Conservation (phyloP, 306 rosid species). For the Vigna mungo region DNA sequence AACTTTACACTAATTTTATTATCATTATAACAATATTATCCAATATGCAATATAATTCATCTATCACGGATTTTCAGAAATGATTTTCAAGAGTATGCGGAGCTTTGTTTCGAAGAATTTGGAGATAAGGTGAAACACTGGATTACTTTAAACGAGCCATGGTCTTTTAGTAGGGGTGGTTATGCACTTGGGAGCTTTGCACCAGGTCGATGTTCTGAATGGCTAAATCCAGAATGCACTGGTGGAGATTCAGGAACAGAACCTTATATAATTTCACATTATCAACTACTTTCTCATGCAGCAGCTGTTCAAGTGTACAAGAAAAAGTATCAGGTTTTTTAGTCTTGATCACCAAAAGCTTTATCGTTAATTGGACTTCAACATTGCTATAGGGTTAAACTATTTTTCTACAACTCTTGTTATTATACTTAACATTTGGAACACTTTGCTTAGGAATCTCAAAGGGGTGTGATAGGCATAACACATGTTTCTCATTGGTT, state of each 20-base stretch:
- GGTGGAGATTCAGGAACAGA: constrained; percentile 63
- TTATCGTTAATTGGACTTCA: too few species aligned
- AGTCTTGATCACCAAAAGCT: too few species aligned
- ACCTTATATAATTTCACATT: constrained; percentile 66
- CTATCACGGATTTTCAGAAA: constrained; percentile 27
- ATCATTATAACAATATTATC: too few species aligned
- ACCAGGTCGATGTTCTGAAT: constrained; percentile 60
- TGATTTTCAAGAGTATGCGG: constrained; percentile 59
- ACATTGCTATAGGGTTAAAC: too few species aligned
- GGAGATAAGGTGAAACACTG: constrained; percentile 72
- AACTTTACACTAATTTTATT: too few species aligned
- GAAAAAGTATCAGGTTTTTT: constrained; percentile 47
- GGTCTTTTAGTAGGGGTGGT: constrained; percentile 27
- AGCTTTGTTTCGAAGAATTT: constrained; percentile 62
- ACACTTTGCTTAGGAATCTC: constrained; percentile 45
- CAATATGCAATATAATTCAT: too few species aligned
- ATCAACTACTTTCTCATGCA: constrained; percentile 71
- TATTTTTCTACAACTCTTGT: too few species aligned
- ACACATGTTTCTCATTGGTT: constrained; percentile 53
- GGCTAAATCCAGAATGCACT: constrained; percentile 51
- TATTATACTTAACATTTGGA: not conserved
- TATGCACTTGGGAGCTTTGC: constrained; percentile 42
- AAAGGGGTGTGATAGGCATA: constrained; percentile 68
- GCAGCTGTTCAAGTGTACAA: constrained; percentile 56
- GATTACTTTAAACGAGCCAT: constrained; percentile 74